Evolutionary conservation across 2,329 filamentous ascomycete genomes (phyloP).

Genomic region (Phoma sp.): DNA sequence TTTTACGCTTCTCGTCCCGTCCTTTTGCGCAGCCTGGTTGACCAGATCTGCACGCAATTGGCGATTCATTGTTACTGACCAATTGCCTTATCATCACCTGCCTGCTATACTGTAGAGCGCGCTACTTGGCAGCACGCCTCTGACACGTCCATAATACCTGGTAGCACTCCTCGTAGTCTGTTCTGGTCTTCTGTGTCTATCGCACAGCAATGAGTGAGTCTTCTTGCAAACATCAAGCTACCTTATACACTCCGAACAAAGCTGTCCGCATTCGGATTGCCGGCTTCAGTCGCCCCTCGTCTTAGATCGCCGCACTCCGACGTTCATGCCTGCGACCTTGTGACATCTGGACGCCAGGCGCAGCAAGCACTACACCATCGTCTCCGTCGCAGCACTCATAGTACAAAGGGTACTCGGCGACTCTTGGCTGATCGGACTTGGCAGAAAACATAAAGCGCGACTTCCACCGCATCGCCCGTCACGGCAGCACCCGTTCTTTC

Average conservation of each 20-base stretch:
- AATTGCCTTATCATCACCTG: constrained; percentile 10
- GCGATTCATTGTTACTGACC: not conserved
- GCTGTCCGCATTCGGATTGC: constrained; percentile 14
- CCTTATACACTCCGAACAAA: not conserved
- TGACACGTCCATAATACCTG: constrained; percentile 16
- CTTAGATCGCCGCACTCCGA: constrained; percentile 4
- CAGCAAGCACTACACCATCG: constrained; percentile 5
- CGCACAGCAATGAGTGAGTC: constrained; percentile 20
- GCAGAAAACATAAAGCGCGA: constrained; percentile 43
- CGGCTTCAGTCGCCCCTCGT: constrained; percentile 9
- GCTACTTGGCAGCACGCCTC: constrained; percentile 10
- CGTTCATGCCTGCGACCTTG: not conserved
- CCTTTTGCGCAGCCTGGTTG: constrained; percentile 6
- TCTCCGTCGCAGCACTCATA: constrained; percentile 4
- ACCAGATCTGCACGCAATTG: constrained; percentile 7
- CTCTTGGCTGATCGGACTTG: constrained; percentile 36
- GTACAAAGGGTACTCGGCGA: constrained; percentile 13
- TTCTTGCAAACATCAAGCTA: not conserved
- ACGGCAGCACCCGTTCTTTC: constrained; percentile 20
- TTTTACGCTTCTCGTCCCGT: not conserved
- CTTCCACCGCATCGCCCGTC: constrained; percentile 40
- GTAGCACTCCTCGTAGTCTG: not conserved
- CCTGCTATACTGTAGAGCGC: constrained; percentile 1
- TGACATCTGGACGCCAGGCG: constrained; percentile 7
- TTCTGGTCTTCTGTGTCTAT: constrained; percentile 1